These are phyloP conservation scores for Ceratobasidium sp. DNA, from an alignment of 1,284 basidiomycete genomes.

Conservation along the genomic window DNA sequence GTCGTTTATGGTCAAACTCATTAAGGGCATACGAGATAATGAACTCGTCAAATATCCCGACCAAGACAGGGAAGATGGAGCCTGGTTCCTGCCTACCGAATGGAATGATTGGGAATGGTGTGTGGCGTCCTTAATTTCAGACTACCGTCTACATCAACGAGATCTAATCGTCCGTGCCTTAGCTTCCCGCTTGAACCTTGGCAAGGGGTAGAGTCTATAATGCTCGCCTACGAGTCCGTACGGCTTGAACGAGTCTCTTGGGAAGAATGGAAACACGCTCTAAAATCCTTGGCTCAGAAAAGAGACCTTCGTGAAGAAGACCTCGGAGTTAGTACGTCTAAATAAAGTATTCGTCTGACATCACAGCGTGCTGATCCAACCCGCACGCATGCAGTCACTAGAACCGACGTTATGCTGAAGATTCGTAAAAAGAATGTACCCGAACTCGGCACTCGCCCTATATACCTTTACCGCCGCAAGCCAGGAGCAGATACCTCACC, in stretches of 20 bases:
- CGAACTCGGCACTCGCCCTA: constrained; percentile 19
- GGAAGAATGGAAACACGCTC: constrained; percentile 7
- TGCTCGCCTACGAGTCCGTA: neutral
- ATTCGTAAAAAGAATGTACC: constrained; percentile 7
- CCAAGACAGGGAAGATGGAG: neutral
- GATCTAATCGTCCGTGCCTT: neutral
- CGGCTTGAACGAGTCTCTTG: constrained; percentile 1
- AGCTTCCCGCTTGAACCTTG: constrained; percentile 10
- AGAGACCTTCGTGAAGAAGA: neutral
- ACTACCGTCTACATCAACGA: neutral
- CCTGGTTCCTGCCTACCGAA: neutral
- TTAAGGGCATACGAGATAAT: too few species aligned
- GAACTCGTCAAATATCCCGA: too few species aligned
- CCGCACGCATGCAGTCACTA: neutral
- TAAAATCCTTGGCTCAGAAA: neutral
- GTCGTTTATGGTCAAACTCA: too few species aligned
- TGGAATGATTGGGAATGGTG: constrained; percentile 18
- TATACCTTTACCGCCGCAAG: constrained; percentile 18
- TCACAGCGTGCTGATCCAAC: neutral
- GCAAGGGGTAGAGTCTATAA: neutral
- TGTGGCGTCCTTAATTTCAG: neutral
- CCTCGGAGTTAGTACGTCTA: constrained; percentile 13
- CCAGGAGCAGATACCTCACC: neutral
- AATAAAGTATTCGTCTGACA: too few species aligned
- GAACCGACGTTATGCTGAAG: constrained; percentile 1